Base-by-base conservation (phyloP, 1,284 basidiomycete genomes). In the Cutaneotrichosporon daszewskae region DNA sequence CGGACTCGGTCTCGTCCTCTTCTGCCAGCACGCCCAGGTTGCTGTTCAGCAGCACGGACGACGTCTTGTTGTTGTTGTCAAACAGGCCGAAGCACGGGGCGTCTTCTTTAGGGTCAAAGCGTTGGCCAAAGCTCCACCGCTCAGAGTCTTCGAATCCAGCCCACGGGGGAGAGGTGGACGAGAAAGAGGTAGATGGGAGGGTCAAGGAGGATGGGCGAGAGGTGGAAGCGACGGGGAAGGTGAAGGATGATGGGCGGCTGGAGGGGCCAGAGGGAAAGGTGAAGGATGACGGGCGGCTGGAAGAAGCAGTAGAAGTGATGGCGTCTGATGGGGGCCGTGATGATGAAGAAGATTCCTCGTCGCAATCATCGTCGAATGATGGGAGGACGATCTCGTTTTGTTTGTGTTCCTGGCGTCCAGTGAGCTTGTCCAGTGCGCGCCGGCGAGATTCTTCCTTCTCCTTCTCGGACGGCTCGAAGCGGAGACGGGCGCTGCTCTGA, bases 381-480 rank as follows among this genome's bases (percentile, higher is more conserved):
- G 67, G 67, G 1, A 69, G 50, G 10, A 57, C 47, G 33, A 69
- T 66, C 23, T 62, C 62, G 11, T 49, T 35, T 5, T 45, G 28
- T 22, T 34, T 25, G 10, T 37, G 37, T 28, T 49, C 53, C 7
- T 47, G 37, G n/a, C 25, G 35, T 13, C 65, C 67, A 2, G 58
- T 68, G 19, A 69, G 60, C 45, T 65, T 64, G 36, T 68, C 65
- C 18, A 69, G 52, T 10, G 67, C 65, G 23, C 58, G 60, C 2
- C 61, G 54, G 5, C 67, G 51, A 3, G 56, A 66, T 43, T 67
- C 66, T 22, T 64, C 60, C 43, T 60, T 59, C 28, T 62, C 59
- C 53, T 62, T 65, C 35, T 68, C 64, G 32, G 58, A 61, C 0
- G 67, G 67, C 44, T 65, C 67, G 39, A 69, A 69, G 43, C 65